Evolutionary conservation across 768 basidiomycete genomes (phyloP).

Genomic region (Pholiota microspora): DNA sequence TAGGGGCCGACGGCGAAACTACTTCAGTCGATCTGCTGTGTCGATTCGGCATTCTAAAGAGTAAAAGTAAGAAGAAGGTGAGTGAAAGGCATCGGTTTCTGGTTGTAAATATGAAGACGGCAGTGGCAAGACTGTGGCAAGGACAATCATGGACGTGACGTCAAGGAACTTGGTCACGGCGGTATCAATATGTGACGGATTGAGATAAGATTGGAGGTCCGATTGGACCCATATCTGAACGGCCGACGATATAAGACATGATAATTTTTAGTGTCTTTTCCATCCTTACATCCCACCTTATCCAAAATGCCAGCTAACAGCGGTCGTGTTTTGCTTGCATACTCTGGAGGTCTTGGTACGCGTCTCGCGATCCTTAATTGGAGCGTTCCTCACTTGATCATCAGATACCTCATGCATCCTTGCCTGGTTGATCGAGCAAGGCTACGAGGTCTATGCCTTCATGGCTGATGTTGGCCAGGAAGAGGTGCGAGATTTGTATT

Average conservation of each 20-base stretch:
- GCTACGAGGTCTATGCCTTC: slow-evolving; percentile 96
- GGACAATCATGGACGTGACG: neutral
- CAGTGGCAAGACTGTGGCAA: neutral
- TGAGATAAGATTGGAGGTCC: slow-evolving; percentile 13
- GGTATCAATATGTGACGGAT: neutral
- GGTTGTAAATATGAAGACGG: no score
- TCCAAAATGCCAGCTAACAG: slow-evolving; percentile 46
- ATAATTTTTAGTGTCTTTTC: slow-evolving; percentile 2
- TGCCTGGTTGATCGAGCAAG: slow-evolving; percentile 97
- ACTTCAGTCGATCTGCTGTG: neutral
- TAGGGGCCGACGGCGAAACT: neutral
- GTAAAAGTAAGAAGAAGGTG: neutral
- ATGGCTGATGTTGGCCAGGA: slow-evolving; percentile 96
- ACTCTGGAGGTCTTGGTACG: slow-evolving; percentile 97
- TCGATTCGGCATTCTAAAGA: neutral
- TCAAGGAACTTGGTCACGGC: neutral
- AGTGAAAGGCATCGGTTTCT: no score
- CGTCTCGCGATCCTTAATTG: neutral
- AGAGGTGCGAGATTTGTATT: slow-evolving; percentile 47
- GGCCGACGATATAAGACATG: slow-evolving; percentile 9
- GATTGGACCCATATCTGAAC: neutral
- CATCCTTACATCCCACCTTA: slow-evolving; percentile 1
- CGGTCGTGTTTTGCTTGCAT: slow-evolving; percentile 93
- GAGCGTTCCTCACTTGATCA: neutral
- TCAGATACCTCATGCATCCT: slow-evolving; percentile 98